Evolutionary conservation across 768 basidiomycete genomes (phyloP).

Genomic region (Mycena polygramma): DNA sequence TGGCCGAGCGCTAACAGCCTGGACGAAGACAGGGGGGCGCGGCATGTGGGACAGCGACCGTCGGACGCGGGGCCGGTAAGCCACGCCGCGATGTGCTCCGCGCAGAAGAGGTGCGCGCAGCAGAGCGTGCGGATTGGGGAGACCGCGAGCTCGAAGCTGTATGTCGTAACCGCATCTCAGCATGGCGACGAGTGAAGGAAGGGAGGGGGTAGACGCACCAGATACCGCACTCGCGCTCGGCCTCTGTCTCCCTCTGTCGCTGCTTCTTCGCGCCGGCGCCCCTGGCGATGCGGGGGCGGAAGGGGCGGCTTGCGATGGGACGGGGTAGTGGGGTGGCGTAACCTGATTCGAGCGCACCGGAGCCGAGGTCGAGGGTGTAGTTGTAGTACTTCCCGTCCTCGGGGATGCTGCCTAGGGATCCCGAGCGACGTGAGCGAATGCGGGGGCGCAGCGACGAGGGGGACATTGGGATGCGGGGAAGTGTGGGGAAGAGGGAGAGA

Average conservation of each 20-base stretch:
- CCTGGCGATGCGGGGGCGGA: background rate
- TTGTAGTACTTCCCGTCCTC: slow-evolving; percentile 2
- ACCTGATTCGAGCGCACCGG: background rate
- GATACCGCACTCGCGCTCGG: slow-evolving; percentile 21
- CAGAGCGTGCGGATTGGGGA: slow-evolving; percentile 15
- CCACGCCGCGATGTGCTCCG: slow-evolving; percentile 19
- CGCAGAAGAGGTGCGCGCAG: slow-evolving; percentile 26
- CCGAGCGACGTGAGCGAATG: background rate
- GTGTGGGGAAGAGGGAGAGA: no score
- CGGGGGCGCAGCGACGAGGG: no score
- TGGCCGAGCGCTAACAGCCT: slow-evolving; percentile 19
- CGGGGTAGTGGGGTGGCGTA: background rate
- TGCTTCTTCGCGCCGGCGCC: background rate
- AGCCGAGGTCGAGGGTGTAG: slow-evolving; percentile 18
- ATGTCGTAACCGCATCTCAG: background rate
- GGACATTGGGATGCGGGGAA: no score
- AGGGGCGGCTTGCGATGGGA: background rate
- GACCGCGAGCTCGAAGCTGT: slow-evolving; percentile 22
- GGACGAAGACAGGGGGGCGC: background rate
- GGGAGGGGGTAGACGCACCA: slow-evolving; percentile 12
- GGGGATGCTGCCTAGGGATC: slow-evolving; percentile 8
- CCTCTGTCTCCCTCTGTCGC: slow-evolving; percentile 2
- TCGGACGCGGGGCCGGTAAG: slow-evolving; percentile 13
- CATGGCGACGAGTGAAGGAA: no score
- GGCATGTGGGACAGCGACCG: slow-evolving; percentile 6